Base-by-base conservation (phyloP, 2,329 filamentous ascomycete genomes). In the Aspergillus caelatus region DNA sequence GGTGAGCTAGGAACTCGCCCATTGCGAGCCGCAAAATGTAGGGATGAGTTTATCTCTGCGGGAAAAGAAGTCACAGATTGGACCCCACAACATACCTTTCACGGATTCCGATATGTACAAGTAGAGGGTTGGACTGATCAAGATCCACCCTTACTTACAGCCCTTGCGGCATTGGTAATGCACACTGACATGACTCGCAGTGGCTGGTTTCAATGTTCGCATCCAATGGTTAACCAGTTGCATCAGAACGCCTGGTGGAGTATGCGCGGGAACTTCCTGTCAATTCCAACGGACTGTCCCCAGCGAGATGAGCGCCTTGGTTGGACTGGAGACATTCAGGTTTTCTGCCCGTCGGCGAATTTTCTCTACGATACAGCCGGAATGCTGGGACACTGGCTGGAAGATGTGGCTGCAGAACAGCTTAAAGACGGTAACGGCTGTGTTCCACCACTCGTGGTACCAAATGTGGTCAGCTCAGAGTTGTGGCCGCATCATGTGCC, bases 231-330 rank as follows among this genome's bases (percentile, higher is more conserved):
- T 30, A 88, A 87, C 66, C 75, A 82, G 53, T 79, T 89, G 5
- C 82, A 88, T 65, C 60, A 79, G 1, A 89, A 89, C 60, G 79
- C 84, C 0, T 69, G 77, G 34, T 88, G 86, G 86, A 81, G 81
- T 6, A 86, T 87, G 82, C 80, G 81, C 32, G 85, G 85, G 0
- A 89, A 88, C 66, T 88, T 89, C 67, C 67, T 88, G 3, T 81
- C 80, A 0, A 73, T 88, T 0, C 85, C 85, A 0, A 88, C 85
- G 0, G 86, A 89, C 67, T 87, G 84, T 65, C 85, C 85, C 0
- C 84, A 86, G 65, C 77, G 84, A 1, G 84, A 87, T 59, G 84
- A 87, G 71, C 78, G 84, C 0, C 71, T 86, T 7, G 82, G 83
- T 23, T 85, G 85, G 86, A 84, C 81, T 0, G 82, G 86, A 19